These are phyloP conservation scores for Phytophthora cryptogea DNA, from an alignment of 352 stramenopile genomes.

Conservation along the genomic window DNA sequence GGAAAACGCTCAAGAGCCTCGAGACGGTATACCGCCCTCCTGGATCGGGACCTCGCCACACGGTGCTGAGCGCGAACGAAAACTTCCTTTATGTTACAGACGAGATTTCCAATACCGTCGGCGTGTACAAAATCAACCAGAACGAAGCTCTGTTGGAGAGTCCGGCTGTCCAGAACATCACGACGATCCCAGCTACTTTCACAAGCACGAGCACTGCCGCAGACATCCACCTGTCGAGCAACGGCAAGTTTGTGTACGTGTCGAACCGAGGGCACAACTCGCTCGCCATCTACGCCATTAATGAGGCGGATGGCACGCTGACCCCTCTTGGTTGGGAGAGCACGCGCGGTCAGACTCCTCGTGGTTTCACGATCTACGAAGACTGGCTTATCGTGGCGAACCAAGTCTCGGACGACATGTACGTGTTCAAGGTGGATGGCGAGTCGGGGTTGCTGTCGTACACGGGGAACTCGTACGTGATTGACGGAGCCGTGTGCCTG, in stretches of 20 bases:
- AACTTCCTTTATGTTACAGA: conserved; percentile 54
- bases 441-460: conserved; percentile 38
- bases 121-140: conserved; percentile 42
- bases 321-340: conserved; percentile 35
- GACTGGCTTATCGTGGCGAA: conserved; percentile 58
- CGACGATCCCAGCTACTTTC: conserved; percentile 42
- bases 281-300: conserved; percentile 50
- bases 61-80: conserved; percentile 43
- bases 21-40: conserved; percentile 13
- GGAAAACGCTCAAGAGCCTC: conserved; percentile 33
- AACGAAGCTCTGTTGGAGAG: conserved; percentile 20
- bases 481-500: conserved; percentile 36
- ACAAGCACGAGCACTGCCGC: conserved; percentile 25
- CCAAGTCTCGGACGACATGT: conserved; percentile 48
- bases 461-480: conserved; percentile 36
- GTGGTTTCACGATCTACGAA: conserved; percentile 44
- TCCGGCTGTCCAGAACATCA: conserved; percentile 42
- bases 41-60: conserved; percentile 59
- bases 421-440: conserved; percentile 48
- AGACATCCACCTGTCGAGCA: conserved; percentile 49
- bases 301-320: conserved; percentile 27
- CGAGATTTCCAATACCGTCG: conserved; percentile 57
- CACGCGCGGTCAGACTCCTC: conserved; percentile 42
- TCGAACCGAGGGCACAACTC: conserved; percentile 63
- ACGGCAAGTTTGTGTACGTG: conserved; percentile 52